Evolutionary conservation across 176 grass and related monocot species (phyloP).

Genomic region (Bothriochloa decipiens): DNA sequence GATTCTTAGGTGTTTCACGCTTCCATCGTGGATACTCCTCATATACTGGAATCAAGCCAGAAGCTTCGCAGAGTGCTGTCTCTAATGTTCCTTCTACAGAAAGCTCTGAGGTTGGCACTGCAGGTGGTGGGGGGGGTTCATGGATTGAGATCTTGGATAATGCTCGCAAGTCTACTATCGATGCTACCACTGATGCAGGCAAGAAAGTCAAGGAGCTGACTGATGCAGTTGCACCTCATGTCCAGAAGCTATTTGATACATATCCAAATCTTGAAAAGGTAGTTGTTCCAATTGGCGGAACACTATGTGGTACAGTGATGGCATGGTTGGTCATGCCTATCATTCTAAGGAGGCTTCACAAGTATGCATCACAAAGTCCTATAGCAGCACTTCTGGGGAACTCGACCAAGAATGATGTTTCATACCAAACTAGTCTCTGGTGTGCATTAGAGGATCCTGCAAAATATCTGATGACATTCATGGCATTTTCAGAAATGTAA

Average conservation of each 20-base stretch:
- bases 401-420: conserved; percentile 51
- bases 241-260: conserved; percentile 68
- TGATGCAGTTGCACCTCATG: conserved; percentile 61
- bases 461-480: conserved; percentile 94
- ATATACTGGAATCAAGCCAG: too few species aligned
- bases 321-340: conserved; percentile 95
- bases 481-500: conserved; percentile 96
- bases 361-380: conserved; percentile 67
- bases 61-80: too few species aligned
- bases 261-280: conserved; percentile 85
- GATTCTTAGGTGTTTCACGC: too few species aligned
- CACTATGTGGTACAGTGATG: conserved; percentile 62
- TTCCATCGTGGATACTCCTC: too few species aligned
- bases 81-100: too few species aligned
- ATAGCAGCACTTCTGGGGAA: conserved; percentile 61
- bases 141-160: conserved; percentile 67
- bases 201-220: conserved; percentile 74
- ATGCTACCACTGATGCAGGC: conserved; percentile 56
- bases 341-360: conserved; percentile 78
- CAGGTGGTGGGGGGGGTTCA: conserved; percentile 12
- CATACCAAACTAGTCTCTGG: conserved; percentile 88
- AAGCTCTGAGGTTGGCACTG: too few species aligned
- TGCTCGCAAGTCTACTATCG: conserved; percentile 53
- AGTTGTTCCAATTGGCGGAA: conserved; percentile 74
- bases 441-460: conserved; percentile 89